A percentile compares a stretch with the other conserved stretches of the same genome.
Evolutionary conservation across 345 rosid genomes (phyloP).

Genomic region (Raphanus sativus): DNA sequence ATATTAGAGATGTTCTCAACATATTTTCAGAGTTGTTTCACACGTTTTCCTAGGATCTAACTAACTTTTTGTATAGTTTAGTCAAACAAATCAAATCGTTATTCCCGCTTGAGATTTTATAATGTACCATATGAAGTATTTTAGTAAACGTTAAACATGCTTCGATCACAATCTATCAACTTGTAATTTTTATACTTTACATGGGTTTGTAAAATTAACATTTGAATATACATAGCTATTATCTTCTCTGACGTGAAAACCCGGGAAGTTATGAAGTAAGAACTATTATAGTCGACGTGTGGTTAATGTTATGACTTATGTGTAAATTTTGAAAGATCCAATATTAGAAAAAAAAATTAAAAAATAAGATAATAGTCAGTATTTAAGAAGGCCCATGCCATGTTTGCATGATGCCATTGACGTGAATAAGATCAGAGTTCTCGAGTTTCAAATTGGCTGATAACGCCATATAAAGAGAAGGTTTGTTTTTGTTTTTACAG

Average conservation of each 20-base stretch:
- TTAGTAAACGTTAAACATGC: neutral
- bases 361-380: neutral
- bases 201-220: neutral
- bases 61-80: neutral
- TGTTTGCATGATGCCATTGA: neutral
- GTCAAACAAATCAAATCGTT: neutral
- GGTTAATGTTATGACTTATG: neutral
- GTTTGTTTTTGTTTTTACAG: neutral
- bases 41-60: neutral
- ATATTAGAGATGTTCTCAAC: neutral
- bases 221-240: neutral
- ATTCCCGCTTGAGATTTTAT: neutral
- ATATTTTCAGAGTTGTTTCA: neutral
- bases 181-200: neutral
- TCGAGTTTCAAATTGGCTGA: neutral
- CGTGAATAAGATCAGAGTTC: neutral
- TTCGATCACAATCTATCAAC: neutral
- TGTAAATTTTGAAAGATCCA: neutral
- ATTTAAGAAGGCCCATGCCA: slow-evolving; percentile 6
- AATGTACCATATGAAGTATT: neutral
- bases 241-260: neutral
- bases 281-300: neutral
- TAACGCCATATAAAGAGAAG: neutral
- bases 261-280: neutral
- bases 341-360: neutral